Base-by-base conservation (phyloP, 306 rosid genomes). In the Malus sylvestris region DNA sequence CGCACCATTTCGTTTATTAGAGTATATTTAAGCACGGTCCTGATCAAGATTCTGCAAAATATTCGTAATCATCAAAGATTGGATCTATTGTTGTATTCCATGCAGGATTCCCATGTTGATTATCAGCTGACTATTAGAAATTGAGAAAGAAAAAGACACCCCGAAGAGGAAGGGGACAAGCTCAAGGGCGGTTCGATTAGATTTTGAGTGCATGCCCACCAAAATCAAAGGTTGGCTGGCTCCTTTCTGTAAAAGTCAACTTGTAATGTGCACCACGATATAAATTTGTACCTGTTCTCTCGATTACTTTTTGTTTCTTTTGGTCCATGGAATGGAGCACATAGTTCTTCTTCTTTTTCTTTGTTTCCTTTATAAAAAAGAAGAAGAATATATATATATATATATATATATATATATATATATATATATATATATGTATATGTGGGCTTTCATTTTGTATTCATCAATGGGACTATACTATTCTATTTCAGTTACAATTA, bases 201-300 rank as follows among this genome's bases (percentile, higher is more conserved):
- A 58, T 29, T 79, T 38, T 44, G 40, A 45, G 73, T 67, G 67
- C 67, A 57, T 72, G 42, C 57, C 64, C 76, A 73, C 64, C 76
- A 63, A 33, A 80, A 49, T 57, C 22, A 8, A 75, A 5, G 68
- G 49, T 76, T 44, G 73, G 68, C 73, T 63, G 40, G 40, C 9
- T 6, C 27, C 52, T 42, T 80, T 19, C 16, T 63, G 10, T 44
- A 11, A 18, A 76, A 44, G 74, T 65, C 81, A 76, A 76, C 77
- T 65, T 55, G 27, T 40, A 23, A 58, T 60, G 80, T 52, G 67
- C 46, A 27, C 67, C 75, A 19, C 35, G 29, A 42, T 57, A 49
- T 57, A 76, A 20, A 32, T n/a, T 57, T 33, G n/a, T 63, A 10
- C 42, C 14, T 25, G 19, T 7, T 12, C 66, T 27, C 15, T 3